Percentiles rank a stretch among this genome's conserved stretches.
Conservation (phyloP, 257 asterid genomes). For the Solanum bulbocastanum region DNA sequence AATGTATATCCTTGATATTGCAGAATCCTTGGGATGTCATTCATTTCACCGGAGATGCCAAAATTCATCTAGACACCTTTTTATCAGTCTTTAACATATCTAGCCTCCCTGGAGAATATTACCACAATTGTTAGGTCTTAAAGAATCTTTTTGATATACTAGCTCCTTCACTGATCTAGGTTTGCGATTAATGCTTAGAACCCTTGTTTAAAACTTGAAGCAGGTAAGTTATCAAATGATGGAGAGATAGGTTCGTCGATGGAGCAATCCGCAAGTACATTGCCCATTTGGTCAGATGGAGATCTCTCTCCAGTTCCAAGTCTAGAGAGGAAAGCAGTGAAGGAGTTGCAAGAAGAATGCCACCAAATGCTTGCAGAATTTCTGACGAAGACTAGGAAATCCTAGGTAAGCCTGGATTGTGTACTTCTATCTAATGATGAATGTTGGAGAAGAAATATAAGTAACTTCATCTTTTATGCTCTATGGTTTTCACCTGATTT, state of each 20-base stretch:
- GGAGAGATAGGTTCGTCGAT: conserved; percentile 59
- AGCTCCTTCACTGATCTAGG: conserved; percentile 4
- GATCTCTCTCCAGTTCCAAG: conserved; percentile 90
- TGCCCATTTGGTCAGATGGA: conserved; percentile 89
- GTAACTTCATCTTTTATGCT: background rate
- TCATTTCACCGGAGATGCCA: conserved; percentile 63
- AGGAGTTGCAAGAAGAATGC: conserved; percentile 89
- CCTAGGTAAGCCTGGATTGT: conserved; percentile 42
- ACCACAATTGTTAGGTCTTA: conserved; percentile 49
- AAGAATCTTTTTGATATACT: background rate
- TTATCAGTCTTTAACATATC: conserved; percentile 82
- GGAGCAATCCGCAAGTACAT: conserved; percentile 94
- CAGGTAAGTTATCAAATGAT: conserved; percentile 59
- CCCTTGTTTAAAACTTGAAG: conserved; percentile 7
- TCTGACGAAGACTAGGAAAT: conserved; percentile 62
- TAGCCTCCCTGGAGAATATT: conserved; percentile 77
- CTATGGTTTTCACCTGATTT: background rate
- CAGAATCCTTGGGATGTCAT: conserved; percentile 99
- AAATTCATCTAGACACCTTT: conserved; percentile 76
- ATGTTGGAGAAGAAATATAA: background rate
- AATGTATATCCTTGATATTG: background rate
- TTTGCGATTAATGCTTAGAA: conserved; percentile 10
- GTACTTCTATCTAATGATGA: background rate
- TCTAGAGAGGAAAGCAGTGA: conserved; percentile 72
- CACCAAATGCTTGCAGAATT: conserved; percentile 66